Evolutionary conservation across 371 early-diverging fungal genomes (phyloP).

Genomic region (Mucor indicus): DNA sequence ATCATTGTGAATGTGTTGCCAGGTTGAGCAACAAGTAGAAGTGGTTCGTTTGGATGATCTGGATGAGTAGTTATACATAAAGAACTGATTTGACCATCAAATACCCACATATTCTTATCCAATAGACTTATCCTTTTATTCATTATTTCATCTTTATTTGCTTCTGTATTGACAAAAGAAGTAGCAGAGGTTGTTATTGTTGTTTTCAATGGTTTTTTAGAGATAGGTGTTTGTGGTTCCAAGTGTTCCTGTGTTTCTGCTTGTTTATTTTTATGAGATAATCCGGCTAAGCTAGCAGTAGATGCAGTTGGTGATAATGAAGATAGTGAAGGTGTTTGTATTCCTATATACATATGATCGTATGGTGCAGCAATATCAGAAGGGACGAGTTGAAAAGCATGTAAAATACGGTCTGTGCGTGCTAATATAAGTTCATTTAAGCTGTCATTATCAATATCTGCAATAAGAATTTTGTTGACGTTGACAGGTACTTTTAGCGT

Average conservation of each 20-base stretch:
- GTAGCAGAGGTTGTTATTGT: background rate
- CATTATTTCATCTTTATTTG: background rate
- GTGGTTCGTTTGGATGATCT: conserved; percentile 37
- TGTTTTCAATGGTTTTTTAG: too few relatives aligned
- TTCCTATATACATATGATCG: conserved; percentile 13
- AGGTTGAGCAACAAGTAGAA: conserved; percentile 60
- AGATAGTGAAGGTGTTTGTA: conserved; percentile 11
- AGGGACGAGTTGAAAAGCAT: conserved; percentile 55
- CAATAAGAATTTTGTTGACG: conserved; percentile 72
- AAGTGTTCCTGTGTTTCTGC: background rate
- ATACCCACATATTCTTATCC: conserved; percentile 58
- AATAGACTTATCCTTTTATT: conserved; percentile 22
- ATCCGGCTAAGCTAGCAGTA: conserved; percentile 1
- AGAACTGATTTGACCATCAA: conserved; percentile 58
- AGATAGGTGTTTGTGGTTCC: background rate
- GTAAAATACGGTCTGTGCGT: conserved; percentile 79
- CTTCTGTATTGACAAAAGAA: background rate
- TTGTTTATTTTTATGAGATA: background rate
- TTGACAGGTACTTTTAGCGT: conserved; percentile 77
- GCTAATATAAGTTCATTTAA: conserved; percentile 75
- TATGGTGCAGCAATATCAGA: conserved; percentile 5
- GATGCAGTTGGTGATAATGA: conserved; percentile 21
- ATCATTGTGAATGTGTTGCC: conserved; percentile 61
- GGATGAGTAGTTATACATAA: conserved; percentile 39
- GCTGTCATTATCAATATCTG: conserved; percentile 76